Percentiles rank a stretch among this genome's conserved stretches.
These are phyloP conservation scores for Hypoxylon sp. DNA, from an alignment of 2,329 filamentous ascomycete genomes.

Conservation along the genomic window DNA sequence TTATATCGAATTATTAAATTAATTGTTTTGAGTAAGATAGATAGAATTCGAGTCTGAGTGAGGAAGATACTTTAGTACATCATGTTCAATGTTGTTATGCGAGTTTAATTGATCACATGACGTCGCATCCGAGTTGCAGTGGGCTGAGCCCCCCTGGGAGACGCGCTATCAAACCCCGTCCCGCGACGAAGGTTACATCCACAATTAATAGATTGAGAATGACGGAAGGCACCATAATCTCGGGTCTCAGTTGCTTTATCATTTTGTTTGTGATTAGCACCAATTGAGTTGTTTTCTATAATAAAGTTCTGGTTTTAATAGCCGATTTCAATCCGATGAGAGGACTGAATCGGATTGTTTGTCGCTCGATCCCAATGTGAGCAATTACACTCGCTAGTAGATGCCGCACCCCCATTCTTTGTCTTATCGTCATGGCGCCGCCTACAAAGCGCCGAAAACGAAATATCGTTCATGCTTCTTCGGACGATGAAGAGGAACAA, in stretches of 20 bases:
- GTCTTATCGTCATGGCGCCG: slow-evolving; percentile 65
- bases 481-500: slow-evolving; percentile 65
- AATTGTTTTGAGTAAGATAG: background rate
- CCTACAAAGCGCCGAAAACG: slow-evolving; percentile 72
- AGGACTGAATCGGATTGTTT: background rate
- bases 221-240: slow-evolving; percentile 33
- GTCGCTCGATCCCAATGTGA: slow-evolving; percentile 16
- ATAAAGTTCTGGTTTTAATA: background rate
- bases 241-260: slow-evolving; percentile 20
- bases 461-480: slow-evolving; percentile 66
- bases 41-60: background rate
- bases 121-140: slow-evolving; percentile 45
- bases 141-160: slow-evolving; percentile 26
- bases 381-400: slow-evolving; percentile 34
- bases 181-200: slow-evolving; percentile 33
- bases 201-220: slow-evolving; percentile 28
- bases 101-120: slow-evolving; percentile 50
- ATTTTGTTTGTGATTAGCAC: slow-evolving; percentile 1
- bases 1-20: background rate
- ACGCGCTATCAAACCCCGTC: slow-evolving; percentile 34
- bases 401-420: slow-evolving; percentile 46
- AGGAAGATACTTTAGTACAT: slow-evolving; percentile 2
- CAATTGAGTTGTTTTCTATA: background rate
- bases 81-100: background rate
- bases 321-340: slow-evolving; percentile 3